Base-by-base conservation (phyloP, 169 alveolate species). In the Eimeria falciformis region DNA sequence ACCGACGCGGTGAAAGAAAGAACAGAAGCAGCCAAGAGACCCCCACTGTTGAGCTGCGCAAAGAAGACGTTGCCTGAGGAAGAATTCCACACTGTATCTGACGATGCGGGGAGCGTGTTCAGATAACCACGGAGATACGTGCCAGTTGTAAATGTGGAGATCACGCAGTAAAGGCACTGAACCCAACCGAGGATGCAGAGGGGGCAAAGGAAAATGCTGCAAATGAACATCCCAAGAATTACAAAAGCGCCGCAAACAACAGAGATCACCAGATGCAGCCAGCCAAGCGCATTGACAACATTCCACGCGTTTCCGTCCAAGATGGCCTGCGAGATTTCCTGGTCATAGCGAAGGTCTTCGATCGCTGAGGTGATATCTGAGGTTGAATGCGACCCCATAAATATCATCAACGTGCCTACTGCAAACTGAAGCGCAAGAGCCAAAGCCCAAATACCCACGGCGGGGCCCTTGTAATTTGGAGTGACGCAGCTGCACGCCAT, bases 391-490 rank as follows among this genome's bases (percentile, higher is more conserved):
- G 66, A 37, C 21, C 92, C 92, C 18, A 85, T 2, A n/a, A 65
- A 25, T 5, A 85, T n/a, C 92, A 85, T 66, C 66, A 85, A 62
- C 43, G 46, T 46, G 11, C 92, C 92, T 9, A 65, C 25, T 2
- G 75, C 83, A 43, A 85, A 65, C 92, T 85, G 68, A n/a, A 85
- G 33, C 40, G 65, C 23, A 73, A 85, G 56, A 18, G 83, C 92
- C 27, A 66, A 11, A 50, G 78, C 55, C 92, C 92, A 85, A 11
- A 75, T 66, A n/a, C 92, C 92, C 66, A 85, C 92, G 0, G 71
- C 92, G 5, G 92, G 92, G 84, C 92, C 75, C 71, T 85, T 75
- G 71, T 85, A 89, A 29, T 69, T 69, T 3, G 81, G 81, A 3
- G 25, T n/a, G 21, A 29, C 29, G 25, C 81, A 69, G 53, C 81